Base-by-base conservation (phyloP, 495 filamentous ascomycete genomes). In the Penicillium maclennaniae region DNA sequence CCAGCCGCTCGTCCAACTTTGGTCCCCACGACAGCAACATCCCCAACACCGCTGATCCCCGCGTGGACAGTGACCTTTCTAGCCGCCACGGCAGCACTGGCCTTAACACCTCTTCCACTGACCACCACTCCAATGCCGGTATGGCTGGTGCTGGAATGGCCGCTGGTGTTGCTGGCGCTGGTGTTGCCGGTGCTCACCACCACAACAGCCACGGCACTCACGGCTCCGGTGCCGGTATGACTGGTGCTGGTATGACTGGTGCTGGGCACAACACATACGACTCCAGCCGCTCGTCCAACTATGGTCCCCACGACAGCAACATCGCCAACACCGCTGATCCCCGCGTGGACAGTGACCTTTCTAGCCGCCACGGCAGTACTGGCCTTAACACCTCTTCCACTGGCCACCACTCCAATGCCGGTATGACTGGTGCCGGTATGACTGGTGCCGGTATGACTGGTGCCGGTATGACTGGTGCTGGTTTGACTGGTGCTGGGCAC, bases 1-100 rank as follows among this genome's bases (percentile, higher is more conserved):
- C 43, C 4, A 42, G 5, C 28, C 7, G 46, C 12, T 59, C 55
- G 10, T 45, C 42, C 37, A 59, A 59, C 52, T 42, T 59, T 20
- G 59, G 59, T 19, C 55, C 52, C 19, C 59, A 62, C 15, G 52
- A 53, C 16, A 59, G 49, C 59, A 62, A 62, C 19, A 34, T 61
- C 3, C 55, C 61, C 45, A 61, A 58, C 41, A 27, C 48, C 12
- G 53, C 55, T 15, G 61, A 65, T 23, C 58, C 61, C 28, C 58
- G 55, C 19, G 26, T 62, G 7, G 59, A 62, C 45, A 59, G 55
- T 12, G 59, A 62, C 40, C 59, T 44, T 10, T 46, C 48, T 17
- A 20, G 37, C 28, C 23, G 23, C 5, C 23, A 23, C 23, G 23
- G 23, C 17, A 38, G 14, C 17, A 41, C n/a, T 16, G 14, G 37